A percentile compares a stretch with the other conserved stretches of the same genome.
Conservation (phyloP, 2,329 filamentous ascomycete species). For the Pseudogymnoascus sp. region DNA sequence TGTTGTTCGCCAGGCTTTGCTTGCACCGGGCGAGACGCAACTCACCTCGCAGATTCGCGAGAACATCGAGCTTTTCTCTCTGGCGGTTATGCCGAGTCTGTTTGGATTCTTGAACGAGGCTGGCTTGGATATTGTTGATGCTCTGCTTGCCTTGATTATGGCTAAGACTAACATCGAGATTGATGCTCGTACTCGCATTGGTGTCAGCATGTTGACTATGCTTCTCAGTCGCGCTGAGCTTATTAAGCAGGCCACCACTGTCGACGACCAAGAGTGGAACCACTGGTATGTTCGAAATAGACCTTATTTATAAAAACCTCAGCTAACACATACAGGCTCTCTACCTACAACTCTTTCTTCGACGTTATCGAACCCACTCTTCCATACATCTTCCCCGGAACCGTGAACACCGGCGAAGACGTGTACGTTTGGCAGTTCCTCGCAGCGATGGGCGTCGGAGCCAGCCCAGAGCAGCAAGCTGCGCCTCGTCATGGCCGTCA, state of each 20-base stretch:
- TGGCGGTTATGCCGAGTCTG: constrained; percentile 81
- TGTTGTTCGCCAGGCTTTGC: constrained; percentile 75
- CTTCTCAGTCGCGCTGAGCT: constrained; percentile 91
- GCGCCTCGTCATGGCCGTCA: constrained; percentile 86
- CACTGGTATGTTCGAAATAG: constrained; percentile 56
- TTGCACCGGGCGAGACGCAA: constrained; percentile 64
- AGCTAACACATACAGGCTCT: constrained; percentile 48
- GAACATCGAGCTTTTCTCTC: constrained; percentile 84
- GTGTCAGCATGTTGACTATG: constrained; percentile 85
- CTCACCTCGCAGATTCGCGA: constrained; percentile 75
- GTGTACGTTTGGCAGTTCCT: constrained; percentile 98
- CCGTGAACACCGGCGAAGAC: constrained; percentile 85
- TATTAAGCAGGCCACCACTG: constrained; percentile 71
- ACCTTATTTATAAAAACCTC: background rate
- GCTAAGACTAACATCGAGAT: constrained; percentile 74
- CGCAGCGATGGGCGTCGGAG: constrained; percentile 88
- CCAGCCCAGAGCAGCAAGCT: constrained; percentile 93
- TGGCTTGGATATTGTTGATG: constrained; percentile 82
- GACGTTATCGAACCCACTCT: constrained; percentile 78
- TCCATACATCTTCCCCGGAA: constrained; percentile 80
- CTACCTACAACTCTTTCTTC: constrained; percentile 80
- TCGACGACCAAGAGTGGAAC: constrained; percentile 66
- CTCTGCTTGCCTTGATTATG: constrained; percentile 77
- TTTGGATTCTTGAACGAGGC: constrained; percentile 89
- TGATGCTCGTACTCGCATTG: constrained; percentile 82